Base-by-base conservation (phyloP, 768 basidiomycete species). In the Amanita pallidorosea region DNA sequence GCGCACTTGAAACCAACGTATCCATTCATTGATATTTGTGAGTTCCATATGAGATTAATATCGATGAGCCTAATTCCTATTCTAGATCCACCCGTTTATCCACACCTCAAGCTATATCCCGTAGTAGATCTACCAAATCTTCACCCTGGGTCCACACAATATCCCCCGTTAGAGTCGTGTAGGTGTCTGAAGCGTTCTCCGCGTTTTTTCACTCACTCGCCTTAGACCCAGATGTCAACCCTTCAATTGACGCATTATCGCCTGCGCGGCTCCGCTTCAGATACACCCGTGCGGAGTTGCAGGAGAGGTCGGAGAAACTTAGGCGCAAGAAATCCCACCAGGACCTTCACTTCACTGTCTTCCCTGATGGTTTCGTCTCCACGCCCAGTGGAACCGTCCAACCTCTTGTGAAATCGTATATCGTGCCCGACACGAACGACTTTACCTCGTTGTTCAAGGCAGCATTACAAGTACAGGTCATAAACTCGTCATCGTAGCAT, bases 1-100 rank as follows among this genome's bases (percentile, higher is more conserved):
- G 36, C 37, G 8, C n/a, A 17, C 15, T 27, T 48, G 36, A 48
- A 29, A 7, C 37, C 47, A 23, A 31, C 12, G n/a, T 57, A 57
- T 54, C 71, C 72, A 5, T 63, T 57, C 52, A 62, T 72, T 54
- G 59, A 65, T 47, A 56, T 68, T 7, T 72, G 71, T 71, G 54
- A 42, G 37, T 35, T 13, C 22, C 47, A 15, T 33, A 38, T 38
- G 3, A 2, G 25, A 31, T 5, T 3, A 15, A 31, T 35, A 15
- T 7, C 5, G 8, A 11, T 5, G 20, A 13, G 8, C 25, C 22
- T 42, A 5, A 50, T 23, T 20, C 4, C 23, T 15, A 11, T 17
- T 40, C 12, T 49, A 58, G 57, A 59, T 42, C 53, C 57, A 12
- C 22, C 53, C 4, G 35, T 55, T 17, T 58, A 59, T 38, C 54